Percentiles rank a stretch among this genome's conserved stretches.
Conservation (phyloP, 176 grass and related monocot species). For the Aegilops umbellulata region DNA sequence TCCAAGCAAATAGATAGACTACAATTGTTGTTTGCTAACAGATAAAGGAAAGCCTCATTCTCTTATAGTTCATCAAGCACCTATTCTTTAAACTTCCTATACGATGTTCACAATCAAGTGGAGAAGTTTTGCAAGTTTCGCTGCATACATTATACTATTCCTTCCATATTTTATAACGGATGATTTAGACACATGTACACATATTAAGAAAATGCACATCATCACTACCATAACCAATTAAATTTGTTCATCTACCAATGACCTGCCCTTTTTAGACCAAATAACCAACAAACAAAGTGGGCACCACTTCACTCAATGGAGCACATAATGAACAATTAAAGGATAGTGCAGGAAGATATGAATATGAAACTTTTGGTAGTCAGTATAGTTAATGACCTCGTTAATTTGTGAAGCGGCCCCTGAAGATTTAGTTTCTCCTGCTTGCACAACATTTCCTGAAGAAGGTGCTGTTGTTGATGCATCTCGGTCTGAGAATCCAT, state of each 20-base stretch:
- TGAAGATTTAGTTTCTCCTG: conserved; percentile 38
- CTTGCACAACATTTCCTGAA: conserved; percentile 21
- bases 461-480: conserved; percentile 25
- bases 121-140: neutral
- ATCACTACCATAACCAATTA: neutral
- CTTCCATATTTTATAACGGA: neutral
- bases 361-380: conserved; percentile 17
- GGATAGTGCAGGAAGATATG: neutral
- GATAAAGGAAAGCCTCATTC: neutral
- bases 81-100: neutral
- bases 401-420: conserved; percentile 36
- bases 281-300: neutral
- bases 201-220: neutral
- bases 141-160: neutral
- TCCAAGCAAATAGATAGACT: neutral
- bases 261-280: conserved; percentile 15
- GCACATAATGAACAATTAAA: neutral
- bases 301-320: neutral
- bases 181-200: neutral
- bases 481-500: conserved; percentile 28
- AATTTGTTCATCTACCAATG: neutral
- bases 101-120: neutral
- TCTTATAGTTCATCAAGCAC: neutral
- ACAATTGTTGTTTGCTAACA: neutral
- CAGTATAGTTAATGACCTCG: conserved; percentile 39